These are phyloP conservation scores for Copromyces sp. DNA, from an alignment of 495 filamentous ascomycete genomes.

Conservation along the genomic window DNA sequence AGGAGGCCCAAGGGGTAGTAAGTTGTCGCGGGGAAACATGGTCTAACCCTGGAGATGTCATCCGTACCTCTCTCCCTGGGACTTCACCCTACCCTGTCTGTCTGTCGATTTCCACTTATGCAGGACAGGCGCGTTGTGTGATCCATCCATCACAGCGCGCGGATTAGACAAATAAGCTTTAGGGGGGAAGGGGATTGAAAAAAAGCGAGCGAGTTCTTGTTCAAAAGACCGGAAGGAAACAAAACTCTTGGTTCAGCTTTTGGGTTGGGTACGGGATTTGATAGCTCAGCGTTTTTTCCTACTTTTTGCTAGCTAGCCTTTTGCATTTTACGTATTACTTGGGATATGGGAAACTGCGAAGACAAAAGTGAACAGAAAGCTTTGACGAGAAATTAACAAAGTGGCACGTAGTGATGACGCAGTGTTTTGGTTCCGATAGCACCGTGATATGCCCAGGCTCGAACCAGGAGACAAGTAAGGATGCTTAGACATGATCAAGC, in stretches of 20 bases:
- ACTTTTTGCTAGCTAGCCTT: not conserved
- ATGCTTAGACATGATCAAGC: not conserved
- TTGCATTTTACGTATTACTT: not conserved
- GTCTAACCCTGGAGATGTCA: not conserved
- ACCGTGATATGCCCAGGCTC: too few relatives aligned
- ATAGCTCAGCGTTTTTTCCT: not conserved
- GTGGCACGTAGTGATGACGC: not conserved
- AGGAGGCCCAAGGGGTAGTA: not conserved
- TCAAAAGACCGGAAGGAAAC: not conserved
- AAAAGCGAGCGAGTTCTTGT: not conserved
- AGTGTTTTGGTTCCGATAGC: not conserved
- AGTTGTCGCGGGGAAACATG: not conserved
- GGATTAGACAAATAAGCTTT: not conserved
- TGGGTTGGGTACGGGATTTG: not conserved
- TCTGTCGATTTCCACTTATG: not conserved
- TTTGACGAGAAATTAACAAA: not conserved
- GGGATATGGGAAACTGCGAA: not conserved
- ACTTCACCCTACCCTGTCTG: not conserved
- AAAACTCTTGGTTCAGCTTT: not conserved
- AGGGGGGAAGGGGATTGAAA: not conserved
- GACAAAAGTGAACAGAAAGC: not conserved
- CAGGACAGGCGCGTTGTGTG: not conserved
- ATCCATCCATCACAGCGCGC: not conserved
- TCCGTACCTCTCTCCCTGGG: not conserved
- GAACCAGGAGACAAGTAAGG: not conserved